Evolutionary conservation across 257 asterid species (phyloP).

Genomic region (Anisodus acutangulus): DNA sequence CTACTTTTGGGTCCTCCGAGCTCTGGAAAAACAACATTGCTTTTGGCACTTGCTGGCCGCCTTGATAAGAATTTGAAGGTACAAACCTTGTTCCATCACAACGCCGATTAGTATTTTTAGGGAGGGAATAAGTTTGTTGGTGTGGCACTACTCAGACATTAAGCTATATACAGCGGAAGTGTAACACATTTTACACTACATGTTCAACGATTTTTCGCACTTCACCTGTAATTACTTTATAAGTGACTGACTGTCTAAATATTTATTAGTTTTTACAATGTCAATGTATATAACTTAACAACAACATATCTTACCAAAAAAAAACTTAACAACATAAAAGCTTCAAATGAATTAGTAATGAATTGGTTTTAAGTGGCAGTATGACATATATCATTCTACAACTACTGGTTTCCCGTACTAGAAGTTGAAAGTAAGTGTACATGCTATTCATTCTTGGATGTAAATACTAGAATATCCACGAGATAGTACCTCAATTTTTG

Average conservation of each 20-base stretch:
- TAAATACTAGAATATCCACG: slow-evolving; percentile 14
- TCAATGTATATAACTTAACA: background rate
- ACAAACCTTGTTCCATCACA: slow-evolving; percentile 22
- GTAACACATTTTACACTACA: background rate
- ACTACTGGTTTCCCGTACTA: background rate
- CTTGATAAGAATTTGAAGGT: slow-evolving; percentile 68
- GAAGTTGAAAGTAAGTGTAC: background rate
- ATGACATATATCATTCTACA: background rate
- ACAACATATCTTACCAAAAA: too few relatives aligned
- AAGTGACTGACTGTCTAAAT: background rate
- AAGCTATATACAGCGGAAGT: background rate
- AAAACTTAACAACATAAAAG: background rate
- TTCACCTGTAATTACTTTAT: background rate
- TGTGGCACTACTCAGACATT: too few relatives aligned
- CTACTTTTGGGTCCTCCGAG: slow-evolving; percentile 86
- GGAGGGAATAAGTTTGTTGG: background rate
- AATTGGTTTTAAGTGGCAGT: background rate
- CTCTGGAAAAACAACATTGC: slow-evolving; percentile 88
- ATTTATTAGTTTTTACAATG: too few relatives aligned
- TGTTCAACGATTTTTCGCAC: background rate
- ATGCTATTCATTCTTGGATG: background rate
- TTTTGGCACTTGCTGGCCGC: slow-evolving; percentile 80
- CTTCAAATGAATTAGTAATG: background rate
- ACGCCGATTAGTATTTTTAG: background rate
- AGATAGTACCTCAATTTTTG: background rate